Evolutionary conservation across 1,284 basidiomycete genomes (phyloP).

Genomic region (Apiotrichum siamense): DNA sequence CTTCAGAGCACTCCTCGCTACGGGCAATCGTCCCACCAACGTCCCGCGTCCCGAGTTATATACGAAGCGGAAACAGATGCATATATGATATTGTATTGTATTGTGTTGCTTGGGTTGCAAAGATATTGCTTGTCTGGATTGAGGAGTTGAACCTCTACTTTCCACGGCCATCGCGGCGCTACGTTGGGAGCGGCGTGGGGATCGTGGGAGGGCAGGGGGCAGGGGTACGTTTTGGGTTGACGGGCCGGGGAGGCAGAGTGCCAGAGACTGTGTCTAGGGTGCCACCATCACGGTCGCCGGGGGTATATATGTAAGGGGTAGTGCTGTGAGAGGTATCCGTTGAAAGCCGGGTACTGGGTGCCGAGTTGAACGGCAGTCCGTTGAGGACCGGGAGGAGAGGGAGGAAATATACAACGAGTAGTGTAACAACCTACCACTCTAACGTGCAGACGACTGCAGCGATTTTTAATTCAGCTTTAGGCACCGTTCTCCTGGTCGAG

Average conservation of each 20-base stretch:
- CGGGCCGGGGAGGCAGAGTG: neutral
- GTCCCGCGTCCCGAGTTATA: too few species aligned
- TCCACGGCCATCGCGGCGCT: neutral
- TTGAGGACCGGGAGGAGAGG: slow-evolving; percentile 10
- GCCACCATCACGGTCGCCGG: neutral
- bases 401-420: neutral
- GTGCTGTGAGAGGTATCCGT: slow-evolving; percentile 15
- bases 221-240: neutral
- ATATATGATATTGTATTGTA: neutral
- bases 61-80: too few species aligned
- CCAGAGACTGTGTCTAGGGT: too few species aligned
- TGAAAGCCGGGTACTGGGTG: slow-evolving; percentile 12
- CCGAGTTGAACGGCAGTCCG: slow-evolving; percentile 19
- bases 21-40: too few species aligned
- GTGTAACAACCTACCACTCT: neutral
- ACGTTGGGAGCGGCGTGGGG: slow-evolving; percentile 3
- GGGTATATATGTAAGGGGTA: slow-evolving; percentile 15
- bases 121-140: too few species aligned
- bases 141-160: slow-evolving; percentile 12
- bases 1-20: too few species aligned
- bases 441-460: too few species aligned
- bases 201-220: slow-evolving; percentile 1
- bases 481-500: slow-evolving; percentile 29
- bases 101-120: neutral
- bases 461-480: neutral